Base-by-base conservation (phyloP, 2,329 filamentous ascomycete species). In the Phialocephala sp. region DNA sequence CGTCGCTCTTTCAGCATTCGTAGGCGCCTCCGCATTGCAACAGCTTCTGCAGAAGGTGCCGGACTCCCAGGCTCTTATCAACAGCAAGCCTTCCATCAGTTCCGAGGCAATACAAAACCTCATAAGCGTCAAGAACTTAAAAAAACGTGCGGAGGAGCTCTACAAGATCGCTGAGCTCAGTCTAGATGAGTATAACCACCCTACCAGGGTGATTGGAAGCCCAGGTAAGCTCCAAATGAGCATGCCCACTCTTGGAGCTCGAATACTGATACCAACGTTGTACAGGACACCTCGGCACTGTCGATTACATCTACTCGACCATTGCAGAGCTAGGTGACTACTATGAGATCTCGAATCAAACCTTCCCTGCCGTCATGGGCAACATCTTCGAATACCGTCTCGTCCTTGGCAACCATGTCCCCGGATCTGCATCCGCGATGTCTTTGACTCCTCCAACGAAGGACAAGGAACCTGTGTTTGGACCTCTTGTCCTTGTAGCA, bases 171-270 rank as follows among this genome's bases (percentile, higher is more conserved):
- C 89, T 0, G 80, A 88, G 75, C 79, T 83, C 60, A 83, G 84
- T 12, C 79, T 84, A 66, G 79, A 83, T 1, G 87, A 91, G 68
- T 90, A 87, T 73, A 85, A 85, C 67, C 89, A 89, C 71, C 89
- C 89, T 1, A 92, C 89, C 1, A 84, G 89, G 61, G 89, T 91
- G 24, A 91, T 92, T 69, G 89, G 89, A 36, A 90, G 87, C 68
- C 74, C 84, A 74, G 87, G 87, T 88, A 77, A 63, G 70, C 65
- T 41, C 39, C 12, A 45, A 55, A 55, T 18, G 12, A 20, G 20
- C 4, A 18, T 60, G 52, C 24, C 63, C 20, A 37, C 55, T 66
- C 32, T 47, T 67, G 3, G 15, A 60, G 14, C 56, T 63, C 41
- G 32, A 35, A 62, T 56, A 63, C 68, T 66, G 54, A 68, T 55